These are phyloP conservation scores for Dioszegia aurantiaca DNA, from an alignment of 768 basidiomycete species.

Conservation along the genomic window DNA sequence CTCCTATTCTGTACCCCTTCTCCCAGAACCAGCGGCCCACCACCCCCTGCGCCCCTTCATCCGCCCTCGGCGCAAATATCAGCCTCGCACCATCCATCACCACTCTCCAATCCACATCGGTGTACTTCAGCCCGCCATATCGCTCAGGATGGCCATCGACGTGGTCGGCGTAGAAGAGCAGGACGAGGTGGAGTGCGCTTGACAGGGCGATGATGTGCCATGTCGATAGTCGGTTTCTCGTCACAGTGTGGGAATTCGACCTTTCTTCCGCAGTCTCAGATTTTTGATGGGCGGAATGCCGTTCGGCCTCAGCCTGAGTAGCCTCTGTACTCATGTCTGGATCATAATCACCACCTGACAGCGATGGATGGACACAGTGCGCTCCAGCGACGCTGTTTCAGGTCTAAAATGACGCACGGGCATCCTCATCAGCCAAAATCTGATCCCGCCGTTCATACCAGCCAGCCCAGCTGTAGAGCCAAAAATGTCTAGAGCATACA, in stretches of 20 bases:
- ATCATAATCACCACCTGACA: no score
- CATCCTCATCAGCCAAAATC: neutral
- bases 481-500: conserved; percentile 8
- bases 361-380: no score
- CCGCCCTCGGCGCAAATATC: conserved; percentile 30
- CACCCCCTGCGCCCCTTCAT: conserved; percentile 57
- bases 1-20: conserved; percentile 1
- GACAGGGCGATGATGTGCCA: conserved; percentile 5
- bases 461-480: neutral
- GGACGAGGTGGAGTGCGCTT: conserved; percentile 17
- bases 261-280: neutral
- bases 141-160: conserved; percentile 41
- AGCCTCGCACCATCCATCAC: conserved; percentile 87
- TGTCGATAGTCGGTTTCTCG: neutral
- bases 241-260: no score
- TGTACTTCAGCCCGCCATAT: conserved; percentile 69
- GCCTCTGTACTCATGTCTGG: no score
- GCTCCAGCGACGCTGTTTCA: no score
- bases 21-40: conserved; percentile 9
- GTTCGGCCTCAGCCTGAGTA: no score
- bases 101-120: conserved; percentile 96
- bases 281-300: no score
- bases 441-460: neutral
- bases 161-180: conserved; percentile 41
- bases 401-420: neutral